These are phyloP conservation scores for Candida frijolesensis DNA, from an alignment of 1,139 yeast genomes.

Conservation along the genomic window DNA sequence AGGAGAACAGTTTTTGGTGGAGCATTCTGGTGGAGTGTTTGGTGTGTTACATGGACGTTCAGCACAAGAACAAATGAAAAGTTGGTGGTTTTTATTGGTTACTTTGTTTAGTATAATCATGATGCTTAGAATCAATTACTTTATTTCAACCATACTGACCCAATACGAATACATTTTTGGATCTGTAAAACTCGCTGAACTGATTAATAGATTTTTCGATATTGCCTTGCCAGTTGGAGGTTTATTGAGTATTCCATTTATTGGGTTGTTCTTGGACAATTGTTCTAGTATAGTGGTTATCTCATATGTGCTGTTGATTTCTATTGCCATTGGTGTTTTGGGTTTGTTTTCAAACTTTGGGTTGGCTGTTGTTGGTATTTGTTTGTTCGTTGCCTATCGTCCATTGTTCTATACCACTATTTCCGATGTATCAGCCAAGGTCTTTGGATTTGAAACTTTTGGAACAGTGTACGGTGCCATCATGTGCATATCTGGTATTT, in stretches of 20 bases:
- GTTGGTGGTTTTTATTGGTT: conserved; percentile 47
- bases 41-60: conserved; percentile 49
- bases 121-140: conserved; percentile 49
- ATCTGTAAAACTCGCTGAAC: conserved; percentile 28
- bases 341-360: conserved; percentile 36
- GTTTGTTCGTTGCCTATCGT: conserved; percentile 43
- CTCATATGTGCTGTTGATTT: conserved; percentile 29
- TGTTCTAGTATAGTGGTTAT: conserved; percentile 39
- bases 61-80: conserved; percentile 40
- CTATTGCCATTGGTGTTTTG: conserved; percentile 38
- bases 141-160: conserved; percentile 48
- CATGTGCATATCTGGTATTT: conserved; percentile 40
- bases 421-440: conserved; percentile 49
- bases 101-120: conserved; percentile 42
- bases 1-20: conserved; percentile 37
- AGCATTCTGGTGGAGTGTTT: conserved; percentile 42
- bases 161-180: conserved; percentile 45
- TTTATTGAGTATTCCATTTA: conserved; percentile 43
- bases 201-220: conserved; percentile 41
- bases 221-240: conserved; percentile 52
- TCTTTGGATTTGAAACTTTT: conserved; percentile 51
- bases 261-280: conserved; percentile 43
- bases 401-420: conserved; percentile 49
- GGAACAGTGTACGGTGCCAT: conserved; percentile 52
- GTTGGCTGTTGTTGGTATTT: conserved; percentile 36